Percentiles rank a stretch among this genome's conserved stretches.
Conservation (phyloP, 2,329 filamentous ascomycete species). For the Fusarium longipes region DNA sequence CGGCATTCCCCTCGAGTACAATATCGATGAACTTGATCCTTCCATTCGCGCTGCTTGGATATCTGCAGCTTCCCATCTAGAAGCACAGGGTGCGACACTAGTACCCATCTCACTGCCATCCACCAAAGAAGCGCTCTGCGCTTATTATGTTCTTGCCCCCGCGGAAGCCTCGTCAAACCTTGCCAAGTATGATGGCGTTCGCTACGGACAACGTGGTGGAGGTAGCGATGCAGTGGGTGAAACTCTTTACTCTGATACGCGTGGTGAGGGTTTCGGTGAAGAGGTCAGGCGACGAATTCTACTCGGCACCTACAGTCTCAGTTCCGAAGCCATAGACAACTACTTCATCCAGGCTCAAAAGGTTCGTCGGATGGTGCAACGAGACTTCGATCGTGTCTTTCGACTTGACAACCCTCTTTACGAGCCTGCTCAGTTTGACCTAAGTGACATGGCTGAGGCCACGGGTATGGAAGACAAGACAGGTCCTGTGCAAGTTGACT, state of each 20-base stretch:
- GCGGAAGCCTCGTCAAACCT: constrained; percentile 96
- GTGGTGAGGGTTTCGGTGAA: constrained; percentile 79
- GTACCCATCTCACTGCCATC: constrained; percentile 83
- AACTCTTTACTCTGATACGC: constrained; percentile 80
- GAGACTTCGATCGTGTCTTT: constrained; percentile 88
- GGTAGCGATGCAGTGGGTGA: constrained; percentile 66
- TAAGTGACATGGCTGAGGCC: constrained; percentile 68
- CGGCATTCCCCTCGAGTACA: constrained; percentile 81
- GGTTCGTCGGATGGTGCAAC: constrained; percentile 83
- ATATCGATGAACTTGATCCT: constrained; percentile 81
- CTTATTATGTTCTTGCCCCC: constrained; percentile 95
- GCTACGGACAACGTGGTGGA: constrained; percentile 76
- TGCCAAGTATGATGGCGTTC: constrained; percentile 96
- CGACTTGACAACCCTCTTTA: constrained; percentile 74
- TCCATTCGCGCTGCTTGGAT: constrained; percentile 78
- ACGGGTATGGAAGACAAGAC: constrained; percentile 65
- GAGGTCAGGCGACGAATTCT: constrained; percentile 91
- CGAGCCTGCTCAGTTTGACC: constrained; percentile 63
- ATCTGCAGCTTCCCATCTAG: constrained; percentile 68
- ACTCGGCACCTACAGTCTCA: constrained; percentile 89
- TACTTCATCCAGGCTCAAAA: constrained; percentile 96
- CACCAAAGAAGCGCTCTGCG: constrained; percentile 85
- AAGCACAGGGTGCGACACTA: constrained; percentile 74
- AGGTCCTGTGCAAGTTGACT: constrained; percentile 77
- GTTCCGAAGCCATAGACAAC: constrained; percentile 91